These are phyloP conservation scores for Anisogramma anomala DNA, from an alignment of 2,329 filamentous ascomycete genomes.

Conservation along the genomic window DNA sequence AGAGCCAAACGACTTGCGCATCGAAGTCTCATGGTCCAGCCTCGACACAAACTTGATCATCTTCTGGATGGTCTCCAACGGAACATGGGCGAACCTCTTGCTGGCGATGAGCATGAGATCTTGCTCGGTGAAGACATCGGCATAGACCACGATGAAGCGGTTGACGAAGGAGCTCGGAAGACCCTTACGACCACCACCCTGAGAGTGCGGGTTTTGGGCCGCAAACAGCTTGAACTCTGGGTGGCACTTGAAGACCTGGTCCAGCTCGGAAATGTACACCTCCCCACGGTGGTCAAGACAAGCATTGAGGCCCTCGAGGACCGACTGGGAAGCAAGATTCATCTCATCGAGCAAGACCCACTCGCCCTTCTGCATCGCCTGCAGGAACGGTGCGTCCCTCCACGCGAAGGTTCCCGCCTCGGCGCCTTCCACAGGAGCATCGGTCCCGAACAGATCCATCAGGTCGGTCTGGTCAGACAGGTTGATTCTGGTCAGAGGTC, in stretches of 20 bases:
- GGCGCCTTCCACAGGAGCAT: slow-evolving; percentile 89
- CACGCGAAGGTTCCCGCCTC: slow-evolving; percentile 85
- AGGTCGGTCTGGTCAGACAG: slow-evolving; percentile 95
- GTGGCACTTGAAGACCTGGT: slow-evolving; percentile 86
- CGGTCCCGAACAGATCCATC: slow-evolving; percentile 94
- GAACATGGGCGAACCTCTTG: slow-evolving; percentile 59
- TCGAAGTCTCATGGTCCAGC: slow-evolving; percentile 62
- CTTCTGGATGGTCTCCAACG: slow-evolving; percentile 45
- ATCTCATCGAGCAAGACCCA: slow-evolving; percentile 98
- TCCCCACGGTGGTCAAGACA: slow-evolving; percentile 94
- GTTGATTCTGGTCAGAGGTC: slow-evolving; percentile 84
- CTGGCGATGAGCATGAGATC: slow-evolving; percentile 75
- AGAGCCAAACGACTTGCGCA: slow-evolving; percentile 44
- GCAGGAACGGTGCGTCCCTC: slow-evolving; percentile 89
- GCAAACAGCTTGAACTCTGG: slow-evolving; percentile 89
- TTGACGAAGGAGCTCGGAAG: slow-evolving; percentile 94
- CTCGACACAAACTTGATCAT: slow-evolving; percentile 71
- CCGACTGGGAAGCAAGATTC: slow-evolving; percentile 94
- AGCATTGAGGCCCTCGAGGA: slow-evolving; percentile 90
- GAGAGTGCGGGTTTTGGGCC: slow-evolving; percentile 93
- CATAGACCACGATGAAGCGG: slow-evolving; percentile 94
- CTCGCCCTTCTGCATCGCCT: slow-evolving; percentile 91
- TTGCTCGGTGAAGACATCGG: slow-evolving; percentile 71
- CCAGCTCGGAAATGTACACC: slow-evolving; percentile 88
- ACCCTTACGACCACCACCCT: slow-evolving; percentile 90